These are phyloP conservation scores for Candida tropicalis DNA, from an alignment of 1,139 yeast species.

Conservation along the genomic window DNA sequence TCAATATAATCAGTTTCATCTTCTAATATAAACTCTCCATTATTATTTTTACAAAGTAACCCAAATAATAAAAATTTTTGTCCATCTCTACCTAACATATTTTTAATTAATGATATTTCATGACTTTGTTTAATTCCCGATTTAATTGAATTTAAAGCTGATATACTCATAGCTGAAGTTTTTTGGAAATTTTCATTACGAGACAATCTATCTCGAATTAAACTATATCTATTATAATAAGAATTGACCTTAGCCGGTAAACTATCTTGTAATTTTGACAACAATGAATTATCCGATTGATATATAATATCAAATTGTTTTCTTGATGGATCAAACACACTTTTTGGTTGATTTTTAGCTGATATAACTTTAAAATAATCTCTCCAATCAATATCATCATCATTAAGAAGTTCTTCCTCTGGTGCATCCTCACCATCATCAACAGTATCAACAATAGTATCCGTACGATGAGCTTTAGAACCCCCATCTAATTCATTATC, in stretches of 20 bases:
- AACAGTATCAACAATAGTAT: slow-evolving; percentile 36
- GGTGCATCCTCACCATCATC: slow-evolving; percentile 11
- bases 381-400: slow-evolving; percentile 55
- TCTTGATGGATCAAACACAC: slow-evolving; percentile 63
- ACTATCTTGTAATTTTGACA: slow-evolving; percentile 21
- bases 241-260: slow-evolving; percentile 28
- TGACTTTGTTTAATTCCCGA: slow-evolving; percentile 24
- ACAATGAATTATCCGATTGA: slow-evolving; percentile 17
- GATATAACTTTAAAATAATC: slow-evolving; percentile 71
- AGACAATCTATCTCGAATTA: slow-evolving; percentile 68
- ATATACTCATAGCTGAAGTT: slow-evolving; percentile 42
- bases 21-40: slow-evolving; percentile 75
- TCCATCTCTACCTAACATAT: slow-evolving; percentile 83
- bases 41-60: slow-evolving; percentile 59
- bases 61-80: slow-evolving; percentile 79
- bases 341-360: slow-evolving; percentile 67
- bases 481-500: not conserved
- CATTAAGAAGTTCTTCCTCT: not conserved
- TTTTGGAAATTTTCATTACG: slow-evolving; percentile 76
- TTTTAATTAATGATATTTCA: slow-evolving; percentile 76
- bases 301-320: slow-evolving; percentile 57
- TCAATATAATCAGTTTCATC: slow-evolving; percentile 82
- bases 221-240: slow-evolving; percentile 51
- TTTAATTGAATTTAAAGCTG: slow-evolving; percentile 32
- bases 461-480: slow-evolving; percentile 28